Conservation (phyloP, 345 rosid species). For the Rhizophora mangle region DNA sequence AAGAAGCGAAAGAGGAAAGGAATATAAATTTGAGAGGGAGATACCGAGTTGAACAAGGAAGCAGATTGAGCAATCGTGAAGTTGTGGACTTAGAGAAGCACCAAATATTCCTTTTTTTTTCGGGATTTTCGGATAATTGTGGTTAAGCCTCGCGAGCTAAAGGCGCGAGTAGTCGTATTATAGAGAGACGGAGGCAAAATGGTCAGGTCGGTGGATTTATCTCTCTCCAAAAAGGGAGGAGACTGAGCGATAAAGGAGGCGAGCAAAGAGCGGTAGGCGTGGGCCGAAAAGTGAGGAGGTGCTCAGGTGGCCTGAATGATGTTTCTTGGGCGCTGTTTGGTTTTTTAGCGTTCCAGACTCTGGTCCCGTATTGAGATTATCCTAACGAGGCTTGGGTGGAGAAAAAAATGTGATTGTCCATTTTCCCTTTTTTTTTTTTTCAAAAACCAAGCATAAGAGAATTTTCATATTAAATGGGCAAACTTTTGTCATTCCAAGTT, state of each 20-base stretch:
- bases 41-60: slow-evolving; percentile 23
- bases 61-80: neutral
- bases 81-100: neutral
- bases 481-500: no score
- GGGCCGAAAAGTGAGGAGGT: neutral
- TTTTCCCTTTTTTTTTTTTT: neutral
- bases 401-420: neutral
- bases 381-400: no score
- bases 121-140: neutral
- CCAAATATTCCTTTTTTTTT: neutral
- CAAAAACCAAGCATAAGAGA: no score
- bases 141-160: neutral
- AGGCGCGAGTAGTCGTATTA: no score
- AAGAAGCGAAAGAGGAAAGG: neutral
- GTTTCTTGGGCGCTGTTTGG: neutral
- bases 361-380: neutral
- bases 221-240: neutral
- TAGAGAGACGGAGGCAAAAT: no score
- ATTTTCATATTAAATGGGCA: no score
- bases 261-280: neutral
- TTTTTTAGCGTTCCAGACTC: neutral
- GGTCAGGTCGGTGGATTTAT: slow-evolving; percentile 3
- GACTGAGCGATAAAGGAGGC: no score
- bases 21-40: neutral
- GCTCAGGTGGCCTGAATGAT: no score